Evolutionary conservation across 2,329 filamentous ascomycete genomes (phyloP).

Genomic region (Epichloe bromicola): DNA sequence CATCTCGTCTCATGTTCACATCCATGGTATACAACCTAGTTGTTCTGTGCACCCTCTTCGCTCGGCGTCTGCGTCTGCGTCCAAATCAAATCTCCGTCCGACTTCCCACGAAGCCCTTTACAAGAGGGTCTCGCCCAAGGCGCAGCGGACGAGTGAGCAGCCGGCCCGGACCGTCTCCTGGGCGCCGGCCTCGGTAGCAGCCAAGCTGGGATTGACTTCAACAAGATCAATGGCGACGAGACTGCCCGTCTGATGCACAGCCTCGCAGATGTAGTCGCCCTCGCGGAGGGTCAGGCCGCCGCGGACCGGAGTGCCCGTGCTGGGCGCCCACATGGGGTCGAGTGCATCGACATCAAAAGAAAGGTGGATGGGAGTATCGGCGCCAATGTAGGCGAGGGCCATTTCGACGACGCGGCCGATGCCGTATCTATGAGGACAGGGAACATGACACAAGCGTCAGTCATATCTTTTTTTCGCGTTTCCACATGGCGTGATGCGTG

Average conservation of each 20-base stretch:
- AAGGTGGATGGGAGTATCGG: conserved; percentile 89
- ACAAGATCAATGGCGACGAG: conserved; percentile 71
- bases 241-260: conserved; percentile 66
- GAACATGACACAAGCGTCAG: conserved; percentile 6
- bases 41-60: neutral
- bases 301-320: conserved; percentile 87
- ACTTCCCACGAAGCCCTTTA: conserved; percentile 21
- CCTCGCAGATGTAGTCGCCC: conserved; percentile 93
- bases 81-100: neutral
- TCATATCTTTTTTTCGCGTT: neutral
- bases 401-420: conserved; percentile 96
- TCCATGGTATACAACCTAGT: neutral
- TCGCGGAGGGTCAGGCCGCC: conserved; percentile 88
- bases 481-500: neutral
- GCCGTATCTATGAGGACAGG: conserved; percentile 48
- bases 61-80: no score
- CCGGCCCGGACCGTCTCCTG: conserved; percentile 81
- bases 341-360: conserved; percentile 95
- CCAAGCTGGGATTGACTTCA: conserved; percentile 66
- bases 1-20: neutral
- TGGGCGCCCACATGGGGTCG: conserved; percentile 91
- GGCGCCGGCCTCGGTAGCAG: conserved; percentile 51
- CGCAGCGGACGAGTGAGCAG: conserved; percentile 82
- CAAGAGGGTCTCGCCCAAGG: conserved; percentile 79
- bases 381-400: conserved; percentile 92